phyloP scores from a whole-genome alignment of 1,284 basidiomycete species.

The Exobasidium rhododendri region DNA sequence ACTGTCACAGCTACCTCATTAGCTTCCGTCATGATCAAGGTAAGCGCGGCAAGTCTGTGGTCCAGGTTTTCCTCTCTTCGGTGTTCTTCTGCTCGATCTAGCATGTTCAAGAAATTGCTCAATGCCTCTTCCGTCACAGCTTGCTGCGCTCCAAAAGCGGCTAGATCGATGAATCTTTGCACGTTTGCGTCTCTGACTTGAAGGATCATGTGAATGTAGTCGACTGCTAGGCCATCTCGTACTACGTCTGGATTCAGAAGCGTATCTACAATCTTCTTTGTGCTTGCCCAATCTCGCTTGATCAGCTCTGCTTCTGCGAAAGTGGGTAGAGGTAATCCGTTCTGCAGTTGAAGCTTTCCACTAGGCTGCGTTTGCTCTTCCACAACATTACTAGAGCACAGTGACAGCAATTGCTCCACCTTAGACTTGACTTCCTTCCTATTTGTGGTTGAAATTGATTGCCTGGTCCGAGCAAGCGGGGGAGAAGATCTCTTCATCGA shows the following conservation, averaged over 20 bases:
- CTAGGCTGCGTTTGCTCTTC: slow-evolving; percentile 14
- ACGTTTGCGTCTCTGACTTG: slow-evolving; percentile 1
- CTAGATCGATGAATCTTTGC: slow-evolving; percentile 3
- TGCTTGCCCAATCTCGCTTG: background rate
- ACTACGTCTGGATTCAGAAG: background rate
- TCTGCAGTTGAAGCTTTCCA: slow-evolving; percentile 10
- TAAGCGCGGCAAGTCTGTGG: background rate
- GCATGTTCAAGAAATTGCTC: background rate
- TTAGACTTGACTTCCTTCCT: background rate
- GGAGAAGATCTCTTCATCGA: too few relatives aligned
- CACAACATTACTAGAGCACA: background rate
- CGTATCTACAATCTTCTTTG: background rate
- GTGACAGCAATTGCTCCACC: background rate
- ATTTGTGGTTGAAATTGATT: too few relatives aligned
- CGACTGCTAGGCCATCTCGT: background rate
- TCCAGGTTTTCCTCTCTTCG: background rate
- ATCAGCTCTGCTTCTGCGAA: slow-evolving; percentile 3
- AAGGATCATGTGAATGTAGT: background rate
- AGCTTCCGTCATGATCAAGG: background rate
- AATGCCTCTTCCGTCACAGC: background rate
- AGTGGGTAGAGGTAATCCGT: slow-evolving; percentile 10
- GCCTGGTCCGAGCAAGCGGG: too few relatives aligned
- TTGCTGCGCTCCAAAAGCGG: background rate
- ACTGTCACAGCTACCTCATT: background rate
- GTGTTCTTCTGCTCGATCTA: slow-evolving; percentile 4